These are phyloP conservation scores for Dicorynia guianensis DNA, from an alignment of 306 rosid genomes.

Conservation along the genomic window DNA sequence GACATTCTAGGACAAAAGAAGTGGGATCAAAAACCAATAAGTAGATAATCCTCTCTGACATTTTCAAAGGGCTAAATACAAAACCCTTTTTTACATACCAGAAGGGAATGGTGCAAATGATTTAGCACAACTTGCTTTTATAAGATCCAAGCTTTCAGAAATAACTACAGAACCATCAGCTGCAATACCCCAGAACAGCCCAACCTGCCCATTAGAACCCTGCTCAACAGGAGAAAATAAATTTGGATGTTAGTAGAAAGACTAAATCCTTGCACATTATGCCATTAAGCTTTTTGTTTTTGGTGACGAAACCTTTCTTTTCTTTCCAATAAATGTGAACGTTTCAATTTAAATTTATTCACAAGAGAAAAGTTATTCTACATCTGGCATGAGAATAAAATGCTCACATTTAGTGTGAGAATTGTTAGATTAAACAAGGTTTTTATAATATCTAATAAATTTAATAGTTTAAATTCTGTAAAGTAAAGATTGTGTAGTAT, in stretches of 20 bases:
- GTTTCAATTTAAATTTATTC: too few relatives aligned
- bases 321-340: neutral
- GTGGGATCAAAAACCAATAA: neutral
- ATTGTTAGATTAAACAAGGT: too few relatives aligned
- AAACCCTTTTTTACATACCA: constrained; percentile 41
- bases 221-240: constrained; percentile 30
- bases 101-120: constrained; percentile 70
- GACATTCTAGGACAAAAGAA: neutral
- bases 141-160: constrained; percentile 54
- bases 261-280: neutral
- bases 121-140: constrained; percentile 65
- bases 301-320: too few relatives aligned
- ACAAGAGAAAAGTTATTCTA: too few relatives aligned
- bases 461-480: too few relatives aligned
- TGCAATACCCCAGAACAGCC: constrained; percentile 60
- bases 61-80: too few relatives aligned
- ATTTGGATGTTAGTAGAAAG: neutral
- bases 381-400: too few relatives aligned
- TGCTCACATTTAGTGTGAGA: too few relatives aligned
- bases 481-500: too few relatives aligned
- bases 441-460: too few relatives aligned
- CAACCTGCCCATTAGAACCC: constrained; percentile 57
- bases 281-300: constrained; percentile 1
- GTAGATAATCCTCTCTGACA: too few relatives aligned
- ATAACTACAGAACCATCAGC: constrained; percentile 63